Conservation (phyloP, 1,139 yeast species). For the Saccharomyces hybrid region DNA sequence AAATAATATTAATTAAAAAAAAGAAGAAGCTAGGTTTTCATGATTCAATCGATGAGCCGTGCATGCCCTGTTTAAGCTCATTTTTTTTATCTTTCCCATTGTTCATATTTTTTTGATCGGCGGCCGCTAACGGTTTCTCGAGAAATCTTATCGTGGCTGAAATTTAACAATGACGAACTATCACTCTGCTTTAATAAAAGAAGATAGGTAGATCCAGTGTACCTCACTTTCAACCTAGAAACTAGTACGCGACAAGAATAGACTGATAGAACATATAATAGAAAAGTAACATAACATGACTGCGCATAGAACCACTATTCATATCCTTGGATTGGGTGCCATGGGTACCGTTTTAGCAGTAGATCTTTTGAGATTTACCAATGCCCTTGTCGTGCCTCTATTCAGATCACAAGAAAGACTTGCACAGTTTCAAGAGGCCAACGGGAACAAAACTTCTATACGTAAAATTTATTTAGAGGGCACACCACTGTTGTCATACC, state of each 20-base stretch:
- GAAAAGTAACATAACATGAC: constrained; percentile 9
- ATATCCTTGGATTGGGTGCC: constrained; percentile 30
- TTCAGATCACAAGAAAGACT: constrained; percentile 27
- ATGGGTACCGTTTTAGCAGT: constrained; percentile 29
- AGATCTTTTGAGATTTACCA: constrained; percentile 20
- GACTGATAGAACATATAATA: not conserved
- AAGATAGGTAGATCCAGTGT: no score
- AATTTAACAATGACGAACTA: no score
- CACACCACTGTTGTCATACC: constrained; percentile 12
- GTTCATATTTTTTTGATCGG: not conserved
- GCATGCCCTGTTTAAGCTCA: not conserved
- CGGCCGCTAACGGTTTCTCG: not conserved
- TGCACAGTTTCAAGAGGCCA: constrained; percentile 22
- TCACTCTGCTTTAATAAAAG: no score
- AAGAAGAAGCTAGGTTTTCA: not conserved
- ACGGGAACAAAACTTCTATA: constrained; percentile 25
- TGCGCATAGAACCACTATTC: constrained; percentile 17
- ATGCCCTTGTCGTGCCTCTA: constrained; percentile 23
- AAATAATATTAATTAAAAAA: not conserved
- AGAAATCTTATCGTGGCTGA: not conserved
- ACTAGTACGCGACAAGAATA: no score
- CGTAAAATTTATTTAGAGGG: constrained; percentile 24
- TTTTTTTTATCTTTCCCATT: not conserved
- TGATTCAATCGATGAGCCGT: not conserved
- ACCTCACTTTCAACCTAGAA: no score